Evolutionary conservation across 441 rosid genomes (phyloP), one percentile per base, ranked within the genome.

Genomic region (Cnidoscolus chayamansa): DNA sequence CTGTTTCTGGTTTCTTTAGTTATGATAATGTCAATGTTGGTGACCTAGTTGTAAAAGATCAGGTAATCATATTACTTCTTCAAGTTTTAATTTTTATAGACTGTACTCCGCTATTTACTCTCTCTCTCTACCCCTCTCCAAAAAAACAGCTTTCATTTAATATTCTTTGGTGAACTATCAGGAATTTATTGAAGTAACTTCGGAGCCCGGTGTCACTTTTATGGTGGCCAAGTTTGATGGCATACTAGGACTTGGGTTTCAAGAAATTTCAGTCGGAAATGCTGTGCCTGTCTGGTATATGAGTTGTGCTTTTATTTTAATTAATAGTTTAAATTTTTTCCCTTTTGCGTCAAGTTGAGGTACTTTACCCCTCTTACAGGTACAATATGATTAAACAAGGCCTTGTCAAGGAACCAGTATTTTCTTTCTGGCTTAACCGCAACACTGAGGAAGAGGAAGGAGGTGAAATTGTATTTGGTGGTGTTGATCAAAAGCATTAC

Each of bases 361-460:
- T 49, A n/a, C 58, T 69, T 25, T 79, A 17, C 74, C n/a, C 53
- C 40, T 71, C 67, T 53, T 71, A 48, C 65, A 92, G 97, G 97
- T 85, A 92, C 80, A 92, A 86, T 74, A 90, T 92, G 96, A 80
- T 90, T 72, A 78, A 86, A 37, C 96, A 92, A 82, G 92, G 92
- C 53, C 91, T 90, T 70, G 73, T 90, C 63, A 80, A 81, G 53
- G 84, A 86, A 16, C 87, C 88, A 0, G 81, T 88, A 15, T 92
- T 92, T 72, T 92, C 97, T n/a, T 92, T 92, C 80, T 92, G 97
- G 96, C 85, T 92, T 60, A 92, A 88, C 72, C 94, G 94, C 67
- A 79, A 88, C 13, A 66, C 80, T 1, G 86, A 83, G 40, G 89
- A 83, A 57, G 91, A 82, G 71, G 81, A 85, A 68, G 97, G 96